phyloP scores from a whole-genome alignment of 129 eudicot species.

The Tagetes patula region DNA sequence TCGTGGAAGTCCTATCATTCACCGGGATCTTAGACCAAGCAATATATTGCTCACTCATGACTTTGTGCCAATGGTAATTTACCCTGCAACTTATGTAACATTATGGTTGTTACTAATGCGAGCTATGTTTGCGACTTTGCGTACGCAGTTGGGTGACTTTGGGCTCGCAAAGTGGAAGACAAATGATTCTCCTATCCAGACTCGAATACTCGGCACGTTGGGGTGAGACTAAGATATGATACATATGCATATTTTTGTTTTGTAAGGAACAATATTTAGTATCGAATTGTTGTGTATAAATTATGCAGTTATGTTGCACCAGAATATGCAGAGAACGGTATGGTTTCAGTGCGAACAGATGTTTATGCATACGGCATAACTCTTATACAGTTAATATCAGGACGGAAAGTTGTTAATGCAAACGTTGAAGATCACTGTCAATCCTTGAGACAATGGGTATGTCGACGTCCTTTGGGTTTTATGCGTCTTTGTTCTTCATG shows the following conservation, averaged over 20 bases:
- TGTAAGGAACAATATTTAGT: neutral
- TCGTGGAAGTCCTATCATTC: slow-evolving; percentile 79
- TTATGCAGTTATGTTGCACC: slow-evolving; percentile 75
- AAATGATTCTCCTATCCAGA: slow-evolving; percentile 51
- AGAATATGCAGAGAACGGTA: slow-evolving; percentile 79
- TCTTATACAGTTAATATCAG: slow-evolving; percentile 75
- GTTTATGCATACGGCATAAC: slow-evolving; percentile 70
- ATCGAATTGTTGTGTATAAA: slow-evolving; percentile 3
- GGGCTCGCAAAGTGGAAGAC: slow-evolving; percentile 87
- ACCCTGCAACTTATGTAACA: neutral
- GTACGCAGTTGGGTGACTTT: slow-evolving; percentile 67
- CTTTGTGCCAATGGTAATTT: slow-evolving; percentile 75
- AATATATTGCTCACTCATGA: slow-evolving; percentile 83
- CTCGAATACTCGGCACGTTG: slow-evolving; percentile 74
- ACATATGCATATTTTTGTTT: neutral
- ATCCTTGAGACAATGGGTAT: slow-evolving; percentile 81
- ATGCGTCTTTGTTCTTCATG: neutral
- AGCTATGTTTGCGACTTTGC: slow-evolving; percentile 13
- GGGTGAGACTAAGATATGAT: slow-evolving; percentile 45
- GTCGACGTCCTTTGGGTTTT: slow-evolving; percentile 12
- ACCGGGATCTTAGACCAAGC: slow-evolving; percentile 81
- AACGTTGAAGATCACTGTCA: slow-evolving; percentile 43
- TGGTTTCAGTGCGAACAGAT: slow-evolving; percentile 70
- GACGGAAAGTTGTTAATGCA: slow-evolving; percentile 49
- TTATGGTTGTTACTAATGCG: slow-evolving; percentile 9